Conservation (phyloP, 2,329 filamentous ascomycete species). For the Spiromastix sp. region DNA sequence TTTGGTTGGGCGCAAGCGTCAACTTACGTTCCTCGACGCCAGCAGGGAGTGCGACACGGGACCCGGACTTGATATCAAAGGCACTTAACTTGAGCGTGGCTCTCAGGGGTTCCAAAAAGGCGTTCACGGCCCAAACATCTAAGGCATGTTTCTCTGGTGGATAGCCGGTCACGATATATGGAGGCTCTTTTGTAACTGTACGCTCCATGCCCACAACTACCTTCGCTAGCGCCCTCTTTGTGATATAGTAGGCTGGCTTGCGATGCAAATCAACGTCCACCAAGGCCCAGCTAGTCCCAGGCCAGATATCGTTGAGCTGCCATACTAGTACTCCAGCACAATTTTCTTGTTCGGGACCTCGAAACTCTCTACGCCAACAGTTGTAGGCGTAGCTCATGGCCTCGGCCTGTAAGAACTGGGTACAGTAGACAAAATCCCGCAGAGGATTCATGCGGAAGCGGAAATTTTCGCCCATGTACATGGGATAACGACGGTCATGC, state of each 20-base stretch:
- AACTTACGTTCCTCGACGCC: no score
- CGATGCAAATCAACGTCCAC: constrained; percentile 48
- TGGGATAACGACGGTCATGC: constrained; percentile 72
- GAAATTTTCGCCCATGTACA: constrained; percentile 84
- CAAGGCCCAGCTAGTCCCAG: constrained; percentile 55
- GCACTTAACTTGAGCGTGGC: no score
- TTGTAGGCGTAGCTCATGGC: constrained; percentile 45
- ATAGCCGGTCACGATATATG: constrained; percentile 7
- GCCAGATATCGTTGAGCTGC: constrained; percentile 58
- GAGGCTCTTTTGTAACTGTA: constrained; percentile 11
- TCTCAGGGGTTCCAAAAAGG: no score
- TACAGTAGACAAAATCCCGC: not conserved
- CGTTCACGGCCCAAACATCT: constrained; percentile 20
- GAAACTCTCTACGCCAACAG: constrained; percentile 41
- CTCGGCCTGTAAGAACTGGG: constrained; percentile 33
- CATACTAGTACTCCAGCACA: constrained; percentile 22
- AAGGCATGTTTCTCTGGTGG: constrained; percentile 8
- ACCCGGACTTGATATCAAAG: no score
- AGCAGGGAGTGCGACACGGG: no score
- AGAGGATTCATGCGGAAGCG: constrained; percentile 27
- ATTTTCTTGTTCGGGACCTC: constrained; percentile 22
- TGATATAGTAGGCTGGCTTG: constrained; percentile 44
- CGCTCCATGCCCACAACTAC: constrained; percentile 7
- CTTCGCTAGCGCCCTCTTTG: constrained; percentile 38
- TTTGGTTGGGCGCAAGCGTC: no score